phyloP scores from a whole-genome alignment of 2,329 filamentous ascomycete species.

The Alternaria arbusti region DNA sequence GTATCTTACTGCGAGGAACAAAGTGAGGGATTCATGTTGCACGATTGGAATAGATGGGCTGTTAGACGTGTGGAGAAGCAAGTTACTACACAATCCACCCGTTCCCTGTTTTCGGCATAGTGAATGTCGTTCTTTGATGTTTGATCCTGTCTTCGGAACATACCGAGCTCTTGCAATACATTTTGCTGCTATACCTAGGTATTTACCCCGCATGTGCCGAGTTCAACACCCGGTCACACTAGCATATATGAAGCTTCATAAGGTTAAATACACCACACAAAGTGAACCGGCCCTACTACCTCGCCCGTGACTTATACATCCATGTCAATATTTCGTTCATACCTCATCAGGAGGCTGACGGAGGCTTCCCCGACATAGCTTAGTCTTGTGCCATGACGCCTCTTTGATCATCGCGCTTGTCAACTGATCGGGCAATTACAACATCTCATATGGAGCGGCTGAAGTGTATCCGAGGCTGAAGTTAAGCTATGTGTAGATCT shows the following conservation, averaged over 20 bases:
- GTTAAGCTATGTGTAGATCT: background rate
- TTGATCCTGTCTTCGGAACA: background rate
- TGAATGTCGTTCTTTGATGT: background rate
- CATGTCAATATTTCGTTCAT: background rate
- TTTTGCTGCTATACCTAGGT: background rate
- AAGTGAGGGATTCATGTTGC: background rate
- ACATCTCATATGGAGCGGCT: background rate
- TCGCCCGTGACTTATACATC: background rate
- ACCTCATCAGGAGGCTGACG: background rate
- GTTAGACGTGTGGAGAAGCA: background rate
- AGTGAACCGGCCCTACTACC: background rate
- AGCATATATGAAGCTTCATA: background rate
- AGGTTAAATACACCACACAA: background rate
- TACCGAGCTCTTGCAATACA: background rate
- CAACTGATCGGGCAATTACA: background rate
- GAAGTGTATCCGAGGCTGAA: background rate
- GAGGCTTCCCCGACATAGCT: background rate
- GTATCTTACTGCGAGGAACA: background rate
- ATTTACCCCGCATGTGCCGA: background rate
- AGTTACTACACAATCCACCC: background rate
- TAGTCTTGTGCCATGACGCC: background rate
- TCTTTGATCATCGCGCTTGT: too few species aligned
- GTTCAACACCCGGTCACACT: background rate
- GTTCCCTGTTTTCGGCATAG: background rate
- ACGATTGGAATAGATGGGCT: background rate